phyloP scores from a whole-genome alignment of 768 basidiomycete species.

The Mycena amicta region DNA sequence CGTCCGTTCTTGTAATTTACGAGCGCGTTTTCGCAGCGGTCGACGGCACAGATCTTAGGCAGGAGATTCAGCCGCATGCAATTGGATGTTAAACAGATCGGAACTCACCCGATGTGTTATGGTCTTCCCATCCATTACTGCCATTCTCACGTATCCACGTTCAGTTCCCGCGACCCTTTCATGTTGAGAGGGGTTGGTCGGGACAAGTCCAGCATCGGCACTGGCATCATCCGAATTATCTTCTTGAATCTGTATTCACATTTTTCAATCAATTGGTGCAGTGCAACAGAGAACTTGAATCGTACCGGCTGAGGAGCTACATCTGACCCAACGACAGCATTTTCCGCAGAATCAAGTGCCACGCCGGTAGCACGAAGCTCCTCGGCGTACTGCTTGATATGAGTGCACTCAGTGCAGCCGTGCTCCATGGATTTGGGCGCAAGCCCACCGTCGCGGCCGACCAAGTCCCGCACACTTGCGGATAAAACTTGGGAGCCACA shows the following conservation, averaged over 20 bases:
- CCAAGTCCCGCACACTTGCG: slow-evolving; percentile 8
- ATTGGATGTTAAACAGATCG: neutral
- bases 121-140: slow-evolving; percentile 37
- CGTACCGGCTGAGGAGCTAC: neutral
- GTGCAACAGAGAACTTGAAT: neutral
- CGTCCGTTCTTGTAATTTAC: slow-evolving; percentile 33
- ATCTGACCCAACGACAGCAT: neutral
- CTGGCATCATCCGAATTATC: neutral
- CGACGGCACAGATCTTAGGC: slow-evolving; percentile 28
- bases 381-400: neutral
- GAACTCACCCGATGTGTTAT: slow-evolving; percentile 31
- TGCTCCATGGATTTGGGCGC: neutral
- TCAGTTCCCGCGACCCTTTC: slow-evolving; percentile 4
- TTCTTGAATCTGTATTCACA: neutral
- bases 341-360: neutral
- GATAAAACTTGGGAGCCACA: slow-evolving; percentile 14
- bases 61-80: neutral
- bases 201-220: neutral
- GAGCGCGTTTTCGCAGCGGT: slow-evolving; percentile 23
- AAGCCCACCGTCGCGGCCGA: slow-evolving; percentile 25
- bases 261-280: neutral
- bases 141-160: slow-evolving; percentile 28
- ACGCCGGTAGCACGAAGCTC: neutral
- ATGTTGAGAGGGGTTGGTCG: slow-evolving; percentile 7
- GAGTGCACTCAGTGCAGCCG: slow-evolving; percentile 11